Evolutionary conservation across 305 asterid genomes (phyloP), one percentile per base, ranked within the genome.

Genomic region (Rubia peregrina): DNA sequence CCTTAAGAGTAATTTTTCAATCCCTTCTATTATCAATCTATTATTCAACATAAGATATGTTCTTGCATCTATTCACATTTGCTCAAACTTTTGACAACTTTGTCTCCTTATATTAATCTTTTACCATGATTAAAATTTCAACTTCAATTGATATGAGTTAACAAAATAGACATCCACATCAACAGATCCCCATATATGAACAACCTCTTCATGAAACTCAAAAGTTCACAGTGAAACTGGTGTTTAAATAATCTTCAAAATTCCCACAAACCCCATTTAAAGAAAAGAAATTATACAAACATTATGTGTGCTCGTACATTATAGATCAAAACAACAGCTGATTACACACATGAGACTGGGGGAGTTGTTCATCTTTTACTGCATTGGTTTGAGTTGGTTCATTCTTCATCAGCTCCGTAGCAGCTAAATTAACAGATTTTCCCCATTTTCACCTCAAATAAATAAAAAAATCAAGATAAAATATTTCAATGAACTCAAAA

Each of bases 381-480:
- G 67, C 73, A 19, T 38, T 64, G 65, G 21, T 42, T 40, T 68
- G 70, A 61, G 66, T 67, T 5, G 70, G 56, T 43, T 74, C 70
- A 74, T 69, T 44, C 61, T 53, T 56, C 61, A 55, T 63, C 78
- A 46, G 16, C 30, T 42, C 73, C 64, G n/a, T 21, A 68, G 38
- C 68, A 59, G 21, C 66, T 41, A 16, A 24, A 53, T 49, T 69
- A 3, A 22, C 73, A 48, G 78, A 51, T 62, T 74, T 69, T 74
- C 41, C 69, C 78, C 74, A 74, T 74, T 21, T 74, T 21, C 21
- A 17, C 70, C 49, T 11, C 8, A 36, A 16, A 21, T 11, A 12
- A 51, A 56, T n/a, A n/a, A 56, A 1, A 56, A 22, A 48, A 59
- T 42, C 49, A 64, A 26, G 61, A 60, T 60, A 68, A 64, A 64